These are phyloP conservation scores for Camelina laxa DNA, from an alignment of 345 rosid species.

Conservation along the genomic window DNA sequence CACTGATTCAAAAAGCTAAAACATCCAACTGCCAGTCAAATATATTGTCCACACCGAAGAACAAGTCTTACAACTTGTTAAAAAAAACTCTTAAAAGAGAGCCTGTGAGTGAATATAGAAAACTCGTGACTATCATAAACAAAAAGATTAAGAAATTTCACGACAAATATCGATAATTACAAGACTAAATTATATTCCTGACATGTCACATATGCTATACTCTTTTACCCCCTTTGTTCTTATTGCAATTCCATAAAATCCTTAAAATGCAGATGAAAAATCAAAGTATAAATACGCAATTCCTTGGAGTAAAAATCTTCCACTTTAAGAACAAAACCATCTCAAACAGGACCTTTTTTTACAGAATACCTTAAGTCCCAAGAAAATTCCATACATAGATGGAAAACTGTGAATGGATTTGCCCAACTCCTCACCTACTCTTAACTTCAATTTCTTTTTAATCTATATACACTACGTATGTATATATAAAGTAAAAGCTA, in stretches of 20 bases:
- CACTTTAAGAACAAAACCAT: not conserved
- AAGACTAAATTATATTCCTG: not conserved
- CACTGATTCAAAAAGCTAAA: not conserved
- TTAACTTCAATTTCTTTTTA: slow-evolving; percentile 6
- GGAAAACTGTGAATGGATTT: slow-evolving; percentile 16
- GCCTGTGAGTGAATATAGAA: slow-evolving; percentile 21
- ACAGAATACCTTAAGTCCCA: slow-evolving; percentile 5
- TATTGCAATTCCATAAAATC: not conserved
- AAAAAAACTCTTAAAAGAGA: not conserved
- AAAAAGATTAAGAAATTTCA: not conserved
- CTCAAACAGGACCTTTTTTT: not conserved
- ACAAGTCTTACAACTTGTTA: not conserved
- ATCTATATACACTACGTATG: slow-evolving; percentile 4
- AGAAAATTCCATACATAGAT: slow-evolving; percentile 5
- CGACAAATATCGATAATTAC: not conserved
- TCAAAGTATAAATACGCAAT: not conserved
- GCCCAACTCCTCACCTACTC: slow-evolving; percentile 40
- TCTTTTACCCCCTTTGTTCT: not conserved
- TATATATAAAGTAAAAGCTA: slow-evolving; percentile 9
- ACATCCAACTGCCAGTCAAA: not conserved
- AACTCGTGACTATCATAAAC: slow-evolving; percentile 23
- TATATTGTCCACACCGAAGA: not conserved
- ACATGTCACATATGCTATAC: not conserved
- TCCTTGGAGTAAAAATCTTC: not conserved
- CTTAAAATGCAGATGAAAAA: not conserved